Conservation (phyloP, 148 eudicot genomes). For the Vaccinium macrocarpon region DNA sequence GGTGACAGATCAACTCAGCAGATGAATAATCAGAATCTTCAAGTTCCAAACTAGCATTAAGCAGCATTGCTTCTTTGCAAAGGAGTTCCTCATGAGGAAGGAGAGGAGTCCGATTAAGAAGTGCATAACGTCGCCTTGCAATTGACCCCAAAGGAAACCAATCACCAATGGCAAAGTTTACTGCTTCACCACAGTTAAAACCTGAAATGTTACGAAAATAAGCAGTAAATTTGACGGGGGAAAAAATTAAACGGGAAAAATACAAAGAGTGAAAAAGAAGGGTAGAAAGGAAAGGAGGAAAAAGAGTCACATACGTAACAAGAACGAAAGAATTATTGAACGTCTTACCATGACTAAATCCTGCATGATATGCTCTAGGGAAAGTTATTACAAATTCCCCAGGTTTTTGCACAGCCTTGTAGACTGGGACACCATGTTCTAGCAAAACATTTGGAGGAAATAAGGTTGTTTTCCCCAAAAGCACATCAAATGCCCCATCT, state of each 20-base stretch:
- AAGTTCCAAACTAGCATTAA: constrained; percentile 39
- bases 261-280: background rate
- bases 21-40: constrained; percentile 39
- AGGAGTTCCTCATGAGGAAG: constrained; percentile 96
- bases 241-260: background rate
- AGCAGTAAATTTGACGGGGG: background rate
- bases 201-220: constrained; percentile 42
- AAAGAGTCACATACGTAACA: background rate
- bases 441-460: constrained; percentile 88
- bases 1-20: constrained; percentile 42
- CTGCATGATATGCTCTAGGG: constrained; percentile 98
- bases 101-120: constrained; percentile 82
- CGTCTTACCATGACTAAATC: constrained; percentile 93
- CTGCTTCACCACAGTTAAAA: constrained; percentile 98
- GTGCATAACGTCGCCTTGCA: constrained; percentile 88
- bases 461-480: constrained; percentile 86
- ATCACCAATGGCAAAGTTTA: constrained; percentile 91
- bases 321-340: background rate
- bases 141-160: constrained; percentile 92
- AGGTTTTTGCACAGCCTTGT: constrained; percentile 93
- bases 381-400: constrained; percentile 90
- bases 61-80: constrained; percentile 91
- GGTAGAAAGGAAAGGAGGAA: background rate
- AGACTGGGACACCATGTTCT: constrained; percentile 81
- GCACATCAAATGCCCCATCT: constrained; percentile 94